phyloP scores from a whole-genome alignment of 371 early-diverging fungal genomes.

The Mortierella sp. region DNA sequence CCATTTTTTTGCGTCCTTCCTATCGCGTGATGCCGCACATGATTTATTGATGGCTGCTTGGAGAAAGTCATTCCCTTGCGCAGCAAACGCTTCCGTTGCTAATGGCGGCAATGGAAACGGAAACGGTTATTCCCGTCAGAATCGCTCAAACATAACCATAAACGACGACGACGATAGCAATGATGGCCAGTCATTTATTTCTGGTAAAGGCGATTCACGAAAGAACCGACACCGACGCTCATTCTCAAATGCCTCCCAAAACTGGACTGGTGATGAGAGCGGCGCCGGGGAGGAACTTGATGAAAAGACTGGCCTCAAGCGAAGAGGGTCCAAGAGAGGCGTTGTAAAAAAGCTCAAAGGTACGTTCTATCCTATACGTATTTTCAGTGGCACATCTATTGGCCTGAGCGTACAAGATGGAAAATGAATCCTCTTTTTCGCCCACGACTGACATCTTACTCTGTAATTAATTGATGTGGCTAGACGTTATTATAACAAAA shows the following conservation, averaged over 20 bases:
- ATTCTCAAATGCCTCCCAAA: slow-evolving; percentile 27
- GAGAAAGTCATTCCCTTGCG: slow-evolving; percentile 63
- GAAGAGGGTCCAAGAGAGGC: slow-evolving; percentile 18
- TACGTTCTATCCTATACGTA: background rate
- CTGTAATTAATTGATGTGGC: background rate
- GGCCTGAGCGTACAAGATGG: slow-evolving; percentile 2
- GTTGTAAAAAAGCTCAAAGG: slow-evolving; percentile 31
- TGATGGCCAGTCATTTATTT: slow-evolving; percentile 50
- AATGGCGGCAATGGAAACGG: slow-evolving; percentile 12
- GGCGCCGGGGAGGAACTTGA: slow-evolving; percentile 17
- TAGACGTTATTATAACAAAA: slow-evolving; percentile 34
- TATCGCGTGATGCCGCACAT: slow-evolving; percentile 84
- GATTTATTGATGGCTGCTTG: slow-evolving; percentile 80
- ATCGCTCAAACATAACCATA: slow-evolving; percentile 27
- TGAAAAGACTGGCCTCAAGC: slow-evolving; percentile 8
- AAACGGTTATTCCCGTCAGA: slow-evolving; percentile 25
- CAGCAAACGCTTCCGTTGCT: slow-evolving; percentile 31
- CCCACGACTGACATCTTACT: background rate
- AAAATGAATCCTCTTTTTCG: background rate
- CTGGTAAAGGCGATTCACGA: slow-evolving; percentile 37
- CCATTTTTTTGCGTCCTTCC: slow-evolving; percentile 86
- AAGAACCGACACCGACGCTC: slow-evolving; percentile 44
- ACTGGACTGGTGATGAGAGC: slow-evolving; percentile 33
- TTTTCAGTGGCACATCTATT: slow-evolving; percentile 3
- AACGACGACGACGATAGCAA: slow-evolving; percentile 43